Base-by-base conservation (phyloP, 2,329 filamentous ascomycete species). In the Colletotrichum sp. region DNA sequence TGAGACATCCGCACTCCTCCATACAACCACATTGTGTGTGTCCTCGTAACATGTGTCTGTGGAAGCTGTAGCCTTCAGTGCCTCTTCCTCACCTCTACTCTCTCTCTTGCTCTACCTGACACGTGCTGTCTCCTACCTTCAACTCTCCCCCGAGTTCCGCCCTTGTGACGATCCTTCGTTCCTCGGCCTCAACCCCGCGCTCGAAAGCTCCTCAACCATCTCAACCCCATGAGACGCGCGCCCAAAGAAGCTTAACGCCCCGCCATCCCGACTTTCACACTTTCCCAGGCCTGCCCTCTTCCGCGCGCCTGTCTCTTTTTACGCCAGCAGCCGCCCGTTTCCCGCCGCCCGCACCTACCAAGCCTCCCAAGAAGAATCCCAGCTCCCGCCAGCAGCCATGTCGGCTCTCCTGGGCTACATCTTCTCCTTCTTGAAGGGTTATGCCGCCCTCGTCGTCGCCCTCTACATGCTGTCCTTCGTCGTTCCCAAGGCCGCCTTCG, bases 391-490 rank as follows among this genome's bases (percentile, higher is more conserved):
- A 69, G 65, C 71, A 77, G 77, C 72, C 80, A 88, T 88, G 86
- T 62, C 61, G 75, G 80, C 83, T 78, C 59, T 88, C 77, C 80
- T 85, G 78, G 79, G 78, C 78, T 84, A 84, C 81, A 74, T 87
- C 78, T 80, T 78, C 81, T 89, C 89, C 83, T 89, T 90, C 82
- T 80, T 89, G 77, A 83, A 84, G 77, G 88, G 87, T 80, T 93
- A 92, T 82, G 79, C 84, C 79, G 87, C 84, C 83, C 84, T 92
- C 78, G 88, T 87, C 76, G 59, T 89, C 79, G 83, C 85, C 82
- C 89, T 95, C 88, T 94, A 93, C 86, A 86, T 92, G 84, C 83
- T 93, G 77, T 93, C 92, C 76, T 84, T 89, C 79, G 85, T 90
- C 79, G 80, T 91, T 59, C 90, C 92, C 78, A 88, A 89, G 76